These are phyloP conservation scores for Suillus subluteus DNA, from an alignment of 768 basidiomycete species.

Conservation along the genomic window DNA sequence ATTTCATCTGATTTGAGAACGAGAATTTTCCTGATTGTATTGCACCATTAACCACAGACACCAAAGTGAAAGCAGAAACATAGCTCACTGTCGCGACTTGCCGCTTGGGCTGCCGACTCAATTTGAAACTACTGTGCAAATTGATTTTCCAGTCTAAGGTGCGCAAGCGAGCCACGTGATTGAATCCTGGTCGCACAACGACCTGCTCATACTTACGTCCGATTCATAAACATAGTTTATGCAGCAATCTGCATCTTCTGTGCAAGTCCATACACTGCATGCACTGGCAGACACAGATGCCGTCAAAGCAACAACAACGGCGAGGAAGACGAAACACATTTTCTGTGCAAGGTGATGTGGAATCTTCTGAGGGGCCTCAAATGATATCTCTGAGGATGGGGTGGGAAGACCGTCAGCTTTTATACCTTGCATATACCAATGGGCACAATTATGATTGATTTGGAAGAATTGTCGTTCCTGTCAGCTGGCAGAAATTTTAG, in stretches of 20 bases:
- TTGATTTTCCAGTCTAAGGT: neutral
- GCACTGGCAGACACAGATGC: neutral
- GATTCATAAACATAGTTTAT: rapidly evolving
- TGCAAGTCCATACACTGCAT: neutral
- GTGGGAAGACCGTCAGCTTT: no score
- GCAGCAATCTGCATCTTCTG: neutral
- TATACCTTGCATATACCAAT: no score
- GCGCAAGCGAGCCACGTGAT: neutral
- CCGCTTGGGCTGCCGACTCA: neutral
- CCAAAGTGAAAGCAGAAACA: slow-evolving; percentile 1
- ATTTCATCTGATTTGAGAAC: no score
- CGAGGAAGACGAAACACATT: neutral
- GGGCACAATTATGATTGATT: no score
- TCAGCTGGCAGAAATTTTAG: no score
- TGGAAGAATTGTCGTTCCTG: no score
- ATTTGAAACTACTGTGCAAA: neutral
- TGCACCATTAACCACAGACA: neutral
- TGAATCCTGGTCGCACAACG: neutral
- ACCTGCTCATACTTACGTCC: neutral
- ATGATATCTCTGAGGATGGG: no score
- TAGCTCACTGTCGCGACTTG: neutral
- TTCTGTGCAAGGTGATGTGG: neutral
- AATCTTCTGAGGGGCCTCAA: neutral
- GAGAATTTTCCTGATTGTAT: no score
- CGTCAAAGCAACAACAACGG: neutral